Base-by-base conservation (phyloP, 2,329 filamentous ascomycete genomes). In the Lojkania enalia region DNA sequence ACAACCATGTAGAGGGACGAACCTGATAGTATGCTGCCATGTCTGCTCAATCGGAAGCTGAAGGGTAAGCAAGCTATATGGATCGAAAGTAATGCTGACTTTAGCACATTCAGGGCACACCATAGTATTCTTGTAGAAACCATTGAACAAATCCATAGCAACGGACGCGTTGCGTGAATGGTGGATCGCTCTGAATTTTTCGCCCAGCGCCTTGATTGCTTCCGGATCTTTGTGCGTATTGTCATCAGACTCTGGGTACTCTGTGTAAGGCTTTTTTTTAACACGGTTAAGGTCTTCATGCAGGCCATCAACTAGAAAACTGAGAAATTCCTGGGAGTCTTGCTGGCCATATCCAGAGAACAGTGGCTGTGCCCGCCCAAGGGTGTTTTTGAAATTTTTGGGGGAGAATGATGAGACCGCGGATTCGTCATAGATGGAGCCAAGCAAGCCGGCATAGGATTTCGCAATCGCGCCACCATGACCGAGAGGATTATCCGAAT, bases 41-140 rank as follows among this genome's bases (percentile, higher is more conserved):
- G 89, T 80, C 53, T 86, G 90, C 66, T 94, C 87, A 42, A 96
- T 83, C 0, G 94, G 94, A 23, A 99, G 75, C 45, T 95, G 94
- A 18, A 99, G 75, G 0, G 94, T 96, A 47, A 99, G 74, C 54
- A 95, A 94, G 69, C 90, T 96, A 77, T 95, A 99, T 0, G 94
- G 94, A 66, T 99, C 94, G 63, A 99, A 99, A 0, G 94, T 97
- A 60, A 99, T 96, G 80, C 91, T 96, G 71, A 97, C 87, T 73
- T 97, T 99, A 57, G 86, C 81, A 68, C 94, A 99, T 5, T 80
- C 81, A 0, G 94, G 94, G 64, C 94, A 99, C 52, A 94, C 86
- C 52, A 99, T 81, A 0, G 92, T 97, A 33, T 95, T 97, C 74
- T 97, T 96, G 80, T 97, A 99, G 80, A 97, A 90, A 52, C 94